Conservation (phyloP, 2,329 filamentous ascomycete genomes). For the Nothomitra cinnamomea region DNA sequence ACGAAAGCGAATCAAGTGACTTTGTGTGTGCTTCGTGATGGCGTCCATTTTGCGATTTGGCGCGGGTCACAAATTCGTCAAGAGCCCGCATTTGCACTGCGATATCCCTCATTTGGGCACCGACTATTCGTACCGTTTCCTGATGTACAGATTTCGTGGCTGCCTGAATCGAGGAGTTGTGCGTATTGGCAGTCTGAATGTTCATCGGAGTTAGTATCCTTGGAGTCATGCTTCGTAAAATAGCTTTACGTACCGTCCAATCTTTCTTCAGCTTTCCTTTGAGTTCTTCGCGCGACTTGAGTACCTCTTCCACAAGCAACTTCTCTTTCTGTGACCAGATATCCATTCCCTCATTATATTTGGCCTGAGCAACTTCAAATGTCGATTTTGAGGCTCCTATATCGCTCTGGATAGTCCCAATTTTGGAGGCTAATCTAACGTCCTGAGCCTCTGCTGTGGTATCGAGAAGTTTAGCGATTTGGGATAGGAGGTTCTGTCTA, state of each 20-base stretch:
- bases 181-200: conserved; percentile 49
- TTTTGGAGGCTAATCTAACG: conserved; percentile 45
- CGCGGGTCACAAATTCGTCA: conserved; percentile 76
- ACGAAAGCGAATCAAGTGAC: conserved; percentile 49
- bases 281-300: conserved; percentile 56
- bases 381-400: conserved; percentile 45
- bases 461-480: conserved; percentile 64
- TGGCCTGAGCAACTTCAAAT: conserved; percentile 46
- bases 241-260: conserved; percentile 46
- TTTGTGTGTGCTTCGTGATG: conserved; percentile 54
- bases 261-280: conserved; percentile 74
- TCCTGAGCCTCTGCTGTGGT: conserved; percentile 60
- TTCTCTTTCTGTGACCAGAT: conserved; percentile 54
- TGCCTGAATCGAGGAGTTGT: conserved; percentile 67
- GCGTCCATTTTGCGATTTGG: conserved; percentile 60
- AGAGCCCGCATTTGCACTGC: conserved; percentile 76
- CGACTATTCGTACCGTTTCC: conserved; percentile 77
- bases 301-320: conserved; percentile 51
- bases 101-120: conserved; percentile 75
- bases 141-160: conserved; percentile 78
- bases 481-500: conserved; percentile 52
- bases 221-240: too few species aligned
- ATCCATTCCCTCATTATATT: conserved; percentile 57
- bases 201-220: neutral
- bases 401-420: conserved; percentile 44